Conservation (phyloP, 2,329 filamentous ascomycete genomes). For the Ceratocystis colombiana region DNA sequence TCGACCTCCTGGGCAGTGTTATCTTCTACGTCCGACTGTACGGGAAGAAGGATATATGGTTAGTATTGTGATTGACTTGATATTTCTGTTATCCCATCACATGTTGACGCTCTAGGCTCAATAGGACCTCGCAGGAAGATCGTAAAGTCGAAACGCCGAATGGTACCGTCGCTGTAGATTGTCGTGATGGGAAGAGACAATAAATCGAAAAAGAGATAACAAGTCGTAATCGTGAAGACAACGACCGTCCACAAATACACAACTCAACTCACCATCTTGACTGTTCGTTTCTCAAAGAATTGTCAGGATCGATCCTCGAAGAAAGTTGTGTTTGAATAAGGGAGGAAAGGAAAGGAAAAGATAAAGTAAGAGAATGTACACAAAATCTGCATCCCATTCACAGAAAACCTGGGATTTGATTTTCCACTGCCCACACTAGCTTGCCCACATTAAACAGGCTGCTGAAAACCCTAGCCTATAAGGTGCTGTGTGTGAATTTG, state of each 20-base stretch:
- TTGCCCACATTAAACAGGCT: slow-evolving; percentile 37
- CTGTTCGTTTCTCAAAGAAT: slow-evolving; percentile 38
- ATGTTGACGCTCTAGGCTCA: neutral
- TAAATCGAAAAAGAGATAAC: neutral
- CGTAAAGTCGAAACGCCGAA: neutral
- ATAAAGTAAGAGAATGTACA: slow-evolving; percentile 20
- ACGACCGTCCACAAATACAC: slow-evolving; percentile 4
- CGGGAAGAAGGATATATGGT: slow-evolving; percentile 16
- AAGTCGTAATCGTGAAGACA: neutral
- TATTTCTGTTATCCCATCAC: neutral
- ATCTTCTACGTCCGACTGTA: slow-evolving; percentile 99
- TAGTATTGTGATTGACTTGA: slow-evolving; percentile 1
- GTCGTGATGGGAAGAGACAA: slow-evolving; percentile 12
- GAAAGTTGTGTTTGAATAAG: slow-evolving; percentile 35
- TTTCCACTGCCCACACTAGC: slow-evolving; percentile 29
- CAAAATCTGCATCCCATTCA: slow-evolving; percentile 24
- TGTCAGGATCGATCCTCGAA: slow-evolving; percentile 59
- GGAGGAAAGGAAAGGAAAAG: slow-evolving; percentile 28
- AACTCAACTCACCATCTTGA: slow-evolving; percentile 50
- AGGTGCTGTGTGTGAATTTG: slow-evolving; percentile 37
- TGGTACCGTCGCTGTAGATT: slow-evolving; percentile 3
- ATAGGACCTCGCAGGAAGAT: neutral
- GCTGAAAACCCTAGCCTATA: slow-evolving; percentile 33
- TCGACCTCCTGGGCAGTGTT: slow-evolving; percentile 90
- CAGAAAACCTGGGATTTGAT: slow-evolving; percentile 18